Base-by-base conservation (phyloP, 352 stramenopile genomes). In the Globisporangium megalacanthum region DNA sequence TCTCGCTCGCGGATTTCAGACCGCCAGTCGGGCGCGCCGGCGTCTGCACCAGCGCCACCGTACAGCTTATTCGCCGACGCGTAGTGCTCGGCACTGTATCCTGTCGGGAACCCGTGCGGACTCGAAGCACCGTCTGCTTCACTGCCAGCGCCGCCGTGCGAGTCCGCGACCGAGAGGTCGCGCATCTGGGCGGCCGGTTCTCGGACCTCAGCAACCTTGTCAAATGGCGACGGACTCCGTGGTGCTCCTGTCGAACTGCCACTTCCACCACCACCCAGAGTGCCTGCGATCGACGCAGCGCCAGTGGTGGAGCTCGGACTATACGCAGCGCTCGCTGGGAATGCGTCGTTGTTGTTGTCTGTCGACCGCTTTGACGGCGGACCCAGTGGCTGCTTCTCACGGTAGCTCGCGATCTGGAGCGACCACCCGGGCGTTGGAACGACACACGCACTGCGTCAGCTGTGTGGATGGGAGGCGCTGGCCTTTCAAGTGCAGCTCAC, bases 391-490 rank as follows among this genome's bases (percentile, higher is more conserved):
- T 64, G 69, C 50, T 85, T 88, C 54, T 88, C 77, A 8, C 73
- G 74, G 48, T 90, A 90, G 56, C 78, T 89, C 3, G 81, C 83
- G 66, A 91, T 92, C 85, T 96, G 71, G 6, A 63, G 25, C n/a
- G 33, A 19, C 9, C 29, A n/a, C 41, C 8, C 31, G 7, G 13
- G 45, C 6, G 8, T 33, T 11, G 6, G 13, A 4, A 17, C 7
- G 19, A 29, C 19, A 50, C 19, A 35, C 4, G 6, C 19, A 35
- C 25, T 29, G 25, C 25, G 25, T 29, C 25, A 29, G 25, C 25
- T 29, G 25, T 29, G 25, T 29, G 25, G 25, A 4, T 29, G 25
- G 25, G 25, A 29, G 25, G 25, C 25, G 25, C 25, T 29, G 25
- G n/a, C n/a, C n/a, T n/a, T 29, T 29, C 25, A 29, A 1, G 25